These are phyloP conservation scores for Petrea volubilis DNA, from an alignment of 257 asterid species.

Conservation along the genomic window DNA sequence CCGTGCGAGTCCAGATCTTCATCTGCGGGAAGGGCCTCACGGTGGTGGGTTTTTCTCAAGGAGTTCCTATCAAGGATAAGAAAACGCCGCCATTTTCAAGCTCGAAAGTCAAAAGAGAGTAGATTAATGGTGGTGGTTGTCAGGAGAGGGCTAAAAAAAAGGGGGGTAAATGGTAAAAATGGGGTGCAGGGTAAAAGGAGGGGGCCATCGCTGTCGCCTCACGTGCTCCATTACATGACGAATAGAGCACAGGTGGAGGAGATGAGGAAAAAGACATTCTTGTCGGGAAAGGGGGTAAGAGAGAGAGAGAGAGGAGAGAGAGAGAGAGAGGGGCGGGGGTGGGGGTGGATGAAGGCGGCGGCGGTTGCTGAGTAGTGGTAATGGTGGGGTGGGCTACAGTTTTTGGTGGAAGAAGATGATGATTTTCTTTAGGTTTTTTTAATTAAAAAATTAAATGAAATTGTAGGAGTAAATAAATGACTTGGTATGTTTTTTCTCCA, in stretches of 20 bases:
- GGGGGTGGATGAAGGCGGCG: too few species aligned
- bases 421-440: too few species aligned
- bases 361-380: too few species aligned
- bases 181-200: slow-evolving; percentile 48
- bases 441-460: too few species aligned
- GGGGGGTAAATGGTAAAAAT: slow-evolving; percentile 23
- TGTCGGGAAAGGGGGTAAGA: too few species aligned
- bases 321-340: too few species aligned
- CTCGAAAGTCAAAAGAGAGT: neutral
- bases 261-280: slow-evolving; percentile 67
- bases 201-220: slow-evolving; percentile 50
- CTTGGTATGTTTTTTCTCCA: too few species aligned
- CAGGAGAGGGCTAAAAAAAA: slow-evolving; percentile 42
- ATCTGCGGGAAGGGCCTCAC: slow-evolving; percentile 63
- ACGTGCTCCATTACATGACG: slow-evolving; percentile 61
- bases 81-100: slow-evolving; percentile 24
- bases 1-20: slow-evolving; percentile 64
- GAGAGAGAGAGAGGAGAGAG: too few species aligned
- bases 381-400: too few species aligned
- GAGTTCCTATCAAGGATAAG: slow-evolving; percentile 62
- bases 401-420: too few species aligned
- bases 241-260: slow-evolving; percentile 76
- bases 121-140: neutral
- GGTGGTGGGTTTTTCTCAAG: slow-evolving; percentile 65
- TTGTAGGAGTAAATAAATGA: too few species aligned